phyloP scores from a whole-genome alignment of 352 stramenopile species.

The Blastocystis sp. region DNA sequence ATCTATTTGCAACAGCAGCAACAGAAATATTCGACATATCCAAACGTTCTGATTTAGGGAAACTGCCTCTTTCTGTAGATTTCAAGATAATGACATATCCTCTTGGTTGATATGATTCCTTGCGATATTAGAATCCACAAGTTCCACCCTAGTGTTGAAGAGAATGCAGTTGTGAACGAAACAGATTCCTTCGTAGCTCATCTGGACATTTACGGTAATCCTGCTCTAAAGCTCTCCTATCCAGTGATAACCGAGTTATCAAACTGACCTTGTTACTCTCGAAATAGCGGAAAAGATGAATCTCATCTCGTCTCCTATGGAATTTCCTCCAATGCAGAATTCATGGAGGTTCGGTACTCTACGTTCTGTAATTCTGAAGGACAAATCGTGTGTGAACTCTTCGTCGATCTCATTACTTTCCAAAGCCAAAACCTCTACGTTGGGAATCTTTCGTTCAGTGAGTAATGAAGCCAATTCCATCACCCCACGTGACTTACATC shows the following conservation, averaged over 20 bases:
- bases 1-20: not conserved
- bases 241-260: not conserved
- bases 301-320: slow-evolving; percentile 17
- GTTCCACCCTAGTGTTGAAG: not conserved
- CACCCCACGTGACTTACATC: slow-evolving; percentile 8
- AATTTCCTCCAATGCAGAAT: slow-evolving; percentile 16
- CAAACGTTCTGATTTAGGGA: slow-evolving; percentile 1
- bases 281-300: slow-evolving; percentile 32
- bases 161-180: slow-evolving; percentile 34
- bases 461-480: slow-evolving; percentile 36
- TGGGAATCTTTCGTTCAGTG: not conserved
- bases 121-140: not conserved
- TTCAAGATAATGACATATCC: slow-evolving; percentile 37
- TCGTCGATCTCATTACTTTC: slow-evolving; percentile 57
- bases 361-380: not conserved
- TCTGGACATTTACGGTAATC: not conserved
- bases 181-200: slow-evolving; percentile 34
- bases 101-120: slow-evolving; percentile 14
- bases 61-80: slow-evolving; percentile 23
- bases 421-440: not conserved
- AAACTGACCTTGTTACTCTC: slow-evolving; percentile 14
- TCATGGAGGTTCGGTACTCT: slow-evolving; percentile 2
- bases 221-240: not conserved
- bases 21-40: not conserved
- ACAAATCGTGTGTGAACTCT: not conserved